Conservation (phyloP, 768 basidiomycete species). For the Rhodotorula graminis region DNA sequence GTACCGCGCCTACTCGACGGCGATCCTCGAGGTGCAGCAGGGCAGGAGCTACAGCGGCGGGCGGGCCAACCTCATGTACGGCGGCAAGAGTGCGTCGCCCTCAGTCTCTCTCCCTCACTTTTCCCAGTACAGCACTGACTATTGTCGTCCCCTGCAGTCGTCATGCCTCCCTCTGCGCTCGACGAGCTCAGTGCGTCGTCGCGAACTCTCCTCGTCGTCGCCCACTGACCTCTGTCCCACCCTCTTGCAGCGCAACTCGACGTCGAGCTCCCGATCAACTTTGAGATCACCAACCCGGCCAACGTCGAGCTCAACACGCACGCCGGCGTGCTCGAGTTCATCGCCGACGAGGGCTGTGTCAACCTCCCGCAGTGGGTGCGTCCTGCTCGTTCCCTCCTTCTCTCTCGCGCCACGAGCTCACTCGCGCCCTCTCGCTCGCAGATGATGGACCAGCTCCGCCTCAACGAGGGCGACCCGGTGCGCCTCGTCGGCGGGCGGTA, state of each 20-base stretch:
- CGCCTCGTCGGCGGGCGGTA: constrained; percentile 82
- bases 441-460: constrained; percentile 94
- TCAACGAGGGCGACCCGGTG: constrained; percentile 92
- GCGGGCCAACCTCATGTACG: constrained; percentile 88
- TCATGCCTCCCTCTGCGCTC: constrained; percentile 93
- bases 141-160: constrained; percentile 58
- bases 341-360: constrained; percentile 90
- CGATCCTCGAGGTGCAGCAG: constrained; percentile 42
- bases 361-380: constrained; percentile 85
- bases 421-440: constrained; percentile 17
- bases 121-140: too few relatives aligned
- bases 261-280: constrained; percentile 89
- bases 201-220: not conserved
- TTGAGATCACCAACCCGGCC: constrained; percentile 84
- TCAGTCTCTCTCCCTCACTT: too few relatives aligned
- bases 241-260: constrained; percentile 61
- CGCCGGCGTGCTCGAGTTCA: constrained; percentile 97
- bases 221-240: not conserved
- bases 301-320: constrained; percentile 78
- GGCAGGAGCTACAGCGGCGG: constrained; percentile 46
- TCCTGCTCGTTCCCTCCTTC: not conserved
- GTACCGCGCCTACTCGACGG: constrained; percentile 58
- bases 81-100: constrained; percentile 79
- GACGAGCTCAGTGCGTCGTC: constrained; percentile 64
- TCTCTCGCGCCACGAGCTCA: not conserved